Base-by-base conservation (phyloP, 73 alveolate species). In the Paraurostyla sp. region DNA sequence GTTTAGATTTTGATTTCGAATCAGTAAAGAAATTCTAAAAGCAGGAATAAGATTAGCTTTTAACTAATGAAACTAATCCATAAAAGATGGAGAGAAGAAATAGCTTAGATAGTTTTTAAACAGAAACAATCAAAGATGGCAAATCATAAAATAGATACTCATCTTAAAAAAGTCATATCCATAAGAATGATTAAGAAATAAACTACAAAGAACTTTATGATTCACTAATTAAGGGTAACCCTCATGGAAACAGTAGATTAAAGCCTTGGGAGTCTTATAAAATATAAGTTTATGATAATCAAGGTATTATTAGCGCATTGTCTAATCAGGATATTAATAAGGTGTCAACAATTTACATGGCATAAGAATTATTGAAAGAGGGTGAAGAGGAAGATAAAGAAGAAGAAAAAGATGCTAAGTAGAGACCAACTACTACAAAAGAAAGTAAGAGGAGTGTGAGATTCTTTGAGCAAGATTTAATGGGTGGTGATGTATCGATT, bases 181-280 rank as follows among this genome's bases (percentile, higher is more conserved):
- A 25, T 60, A 76, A 35, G 27, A 30, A 51, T 16, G 89, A 76
- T 11, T 27, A 38, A n/a, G 89, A 52, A 16, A 22, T 49, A 0
- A 41, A 76, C 38, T 76, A 76, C 38, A 27, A 29, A 32, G 45
- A 76, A 22, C 69, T 51, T 9, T 40, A 46, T 33, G 13, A 27
- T 20, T 0, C 78, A 9, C 33, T 48, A 20, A 2, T 4, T 1
- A 73, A 23, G 25, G 11, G 54, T 6, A 65, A 65, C 23, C 82
- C 82, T 6, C 23, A 65, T 65, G 82, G 82, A 2, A 23, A 65
- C 27, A 40, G 52, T 23, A 69, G 91, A 36, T 49, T 81, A 0
- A 81, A 81, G 36, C 91, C 91, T 20, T 81, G 91, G 91, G 91
- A 81, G 43, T 25, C 71, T 20, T 81, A 81, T 46, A 81, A 81